Conservation (phyloP, 2,329 filamentous ascomycete genomes). For the Sarocladium oryzae region DNA sequence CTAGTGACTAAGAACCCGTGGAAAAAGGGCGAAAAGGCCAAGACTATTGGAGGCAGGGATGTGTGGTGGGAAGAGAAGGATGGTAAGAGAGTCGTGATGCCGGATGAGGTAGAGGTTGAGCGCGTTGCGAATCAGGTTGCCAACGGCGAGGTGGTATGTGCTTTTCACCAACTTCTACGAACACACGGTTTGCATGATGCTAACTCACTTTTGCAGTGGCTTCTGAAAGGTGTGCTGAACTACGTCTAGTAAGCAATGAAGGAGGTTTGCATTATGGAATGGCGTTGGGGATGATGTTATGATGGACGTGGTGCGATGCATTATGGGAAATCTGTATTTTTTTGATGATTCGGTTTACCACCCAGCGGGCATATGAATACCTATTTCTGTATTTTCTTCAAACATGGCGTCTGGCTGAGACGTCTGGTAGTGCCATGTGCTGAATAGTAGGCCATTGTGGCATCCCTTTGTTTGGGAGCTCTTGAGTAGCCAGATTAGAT, state of each 20-base stretch:
- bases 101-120: constrained; percentile 71
- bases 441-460: no score
- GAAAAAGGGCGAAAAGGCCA: constrained; percentile 62
- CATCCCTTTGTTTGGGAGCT: no score
- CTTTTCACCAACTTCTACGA: neutral
- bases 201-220: constrained; percentile 46
- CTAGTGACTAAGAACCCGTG: constrained; percentile 71
- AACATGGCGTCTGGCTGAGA: no score
- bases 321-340: no score
- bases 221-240: constrained; percentile 49
- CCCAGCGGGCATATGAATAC: no score
- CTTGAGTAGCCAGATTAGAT: no score
- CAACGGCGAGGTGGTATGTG: constrained; percentile 73
- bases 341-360: no score
- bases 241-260: no score
- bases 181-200: constrained; percentile 9
- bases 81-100: constrained; percentile 66
- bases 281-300: neutral
- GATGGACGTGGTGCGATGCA: neutral
- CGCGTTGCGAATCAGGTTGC: constrained; percentile 67
- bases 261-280: no score
- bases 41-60: constrained; percentile 54
- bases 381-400: no score
- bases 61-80: constrained; percentile 72
- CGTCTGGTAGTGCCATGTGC: no score